Conservation (phyloP, 306 rosid species). For the Spatholobus suberectus region DNA sequence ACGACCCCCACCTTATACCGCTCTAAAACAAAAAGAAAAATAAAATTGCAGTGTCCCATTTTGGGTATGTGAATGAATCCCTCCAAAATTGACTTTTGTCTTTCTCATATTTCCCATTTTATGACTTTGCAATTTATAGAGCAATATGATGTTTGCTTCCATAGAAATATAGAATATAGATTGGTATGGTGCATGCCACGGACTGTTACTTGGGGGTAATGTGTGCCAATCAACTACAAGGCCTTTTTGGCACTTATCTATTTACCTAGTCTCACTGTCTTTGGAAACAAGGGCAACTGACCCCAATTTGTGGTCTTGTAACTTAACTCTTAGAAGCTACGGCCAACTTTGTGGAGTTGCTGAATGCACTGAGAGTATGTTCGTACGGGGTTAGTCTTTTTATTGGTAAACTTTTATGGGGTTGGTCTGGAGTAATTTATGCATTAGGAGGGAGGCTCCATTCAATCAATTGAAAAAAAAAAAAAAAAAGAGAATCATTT, state of each 20-base stretch:
- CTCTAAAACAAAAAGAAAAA: constrained; percentile 11
- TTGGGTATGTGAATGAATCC: constrained; percentile 41
- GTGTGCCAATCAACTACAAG: constrained; percentile 28
- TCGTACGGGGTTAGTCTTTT: neutral
- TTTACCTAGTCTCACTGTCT: constrained; percentile 50
- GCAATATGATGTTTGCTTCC: constrained; percentile 43
- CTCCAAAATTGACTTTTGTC: constrained; percentile 34
- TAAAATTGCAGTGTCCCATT: neutral
- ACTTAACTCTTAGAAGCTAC: constrained; percentile 36
- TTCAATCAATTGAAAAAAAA: neutral
- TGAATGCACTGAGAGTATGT: neutral
- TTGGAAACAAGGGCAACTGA: constrained; percentile 49
- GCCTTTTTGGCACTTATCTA: constrained; percentile 40
- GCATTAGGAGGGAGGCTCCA: constrained; percentile 9
- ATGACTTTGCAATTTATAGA: constrained; percentile 13
- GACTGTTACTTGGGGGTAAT: constrained; percentile 19
- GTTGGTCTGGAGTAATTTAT: neutral
- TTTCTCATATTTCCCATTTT: constrained; percentile 5
- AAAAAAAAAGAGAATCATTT: neutral
- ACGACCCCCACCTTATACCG: constrained; percentile 10
- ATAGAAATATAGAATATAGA: neutral
- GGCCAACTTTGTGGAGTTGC: constrained; percentile 24
- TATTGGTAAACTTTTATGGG: neutral
- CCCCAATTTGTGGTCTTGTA: constrained; percentile 49
- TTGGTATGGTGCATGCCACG: constrained; percentile 37